phyloP scores from a whole-genome alignment of 148 eudicot genomes.

The Mesembryanthemum crystallinum region DNA sequence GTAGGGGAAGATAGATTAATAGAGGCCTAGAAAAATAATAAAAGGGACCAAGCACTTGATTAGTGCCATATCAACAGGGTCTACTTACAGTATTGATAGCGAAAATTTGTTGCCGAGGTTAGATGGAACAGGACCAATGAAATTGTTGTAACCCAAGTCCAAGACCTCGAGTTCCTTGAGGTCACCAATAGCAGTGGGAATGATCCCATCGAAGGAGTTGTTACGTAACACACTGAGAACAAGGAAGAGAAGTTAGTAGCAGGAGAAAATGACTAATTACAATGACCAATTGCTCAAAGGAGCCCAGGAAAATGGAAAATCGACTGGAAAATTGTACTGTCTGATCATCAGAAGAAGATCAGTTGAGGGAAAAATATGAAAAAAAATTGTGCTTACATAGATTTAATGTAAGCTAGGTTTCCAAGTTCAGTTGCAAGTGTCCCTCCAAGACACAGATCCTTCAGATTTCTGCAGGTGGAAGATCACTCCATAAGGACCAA shows the following conservation, averaged over 20 bases:
- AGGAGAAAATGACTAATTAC: not conserved
- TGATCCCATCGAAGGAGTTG: slow-evolving; percentile 44
- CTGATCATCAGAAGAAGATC: not conserved
- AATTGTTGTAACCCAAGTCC: slow-evolving; percentile 54
- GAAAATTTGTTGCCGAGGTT: slow-evolving; percentile 43
- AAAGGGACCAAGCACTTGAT: not conserved
- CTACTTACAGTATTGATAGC: slow-evolving; percentile 49
- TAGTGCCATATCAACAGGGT: not conserved
- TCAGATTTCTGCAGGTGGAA: slow-evolving; percentile 41
- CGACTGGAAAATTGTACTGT: not conserved
- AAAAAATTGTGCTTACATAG: slow-evolving; percentile 38
- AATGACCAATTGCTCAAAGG: not conserved
- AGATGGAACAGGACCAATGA: slow-evolving; percentile 44
- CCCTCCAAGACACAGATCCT: slow-evolving; percentile 55
- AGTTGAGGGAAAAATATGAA: not conserved
- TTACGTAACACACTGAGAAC: slow-evolving; percentile 46
- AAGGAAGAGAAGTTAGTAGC: not conserved
- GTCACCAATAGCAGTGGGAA: slow-evolving; percentile 44
- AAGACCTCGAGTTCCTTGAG: slow-evolving; percentile 44
- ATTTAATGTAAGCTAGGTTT: slow-evolving; percentile 41
- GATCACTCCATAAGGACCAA: not conserved
- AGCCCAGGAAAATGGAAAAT: not conserved
- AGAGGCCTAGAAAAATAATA: not conserved
- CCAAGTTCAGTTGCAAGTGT: slow-evolving; percentile 50
- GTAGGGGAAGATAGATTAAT: not conserved